Base-by-base conservation (phyloP, 2,329 filamentous ascomycete genomes). In the Exophiala viscosa region DNA sequence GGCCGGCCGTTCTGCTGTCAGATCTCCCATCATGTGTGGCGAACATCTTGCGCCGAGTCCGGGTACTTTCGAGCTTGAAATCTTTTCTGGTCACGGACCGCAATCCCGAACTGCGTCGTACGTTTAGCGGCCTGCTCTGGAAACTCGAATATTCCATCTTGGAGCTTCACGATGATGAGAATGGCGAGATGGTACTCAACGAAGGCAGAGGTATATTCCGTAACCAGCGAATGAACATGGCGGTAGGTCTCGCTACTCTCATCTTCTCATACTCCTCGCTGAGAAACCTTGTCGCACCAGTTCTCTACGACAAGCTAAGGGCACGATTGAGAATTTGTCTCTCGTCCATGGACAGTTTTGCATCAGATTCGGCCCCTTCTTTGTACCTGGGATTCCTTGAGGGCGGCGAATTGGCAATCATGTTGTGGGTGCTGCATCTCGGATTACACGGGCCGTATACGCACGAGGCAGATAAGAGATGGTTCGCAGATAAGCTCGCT, bases 391-490 rank as follows among this genome's bases (percentile, higher is more conserved):
- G 23, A 8, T 14, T 38, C 10, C 18, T 47, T 5, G 15, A 14
- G 4, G 20, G 41, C n/a, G 32, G 14, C 35, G 48, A 34, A 17
- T 15, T 48, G 5, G 39, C 55, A 5, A 9, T 55, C 14, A 15
- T 58, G 28, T 38, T 54, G 18, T 58, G 55, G 55, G 38, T 54
- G 7, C 32, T 58, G n/a, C 45, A 47, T 33, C n/a, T 58, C 5
- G 55, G 55, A 11, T 50, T 52, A 45, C 48, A 40, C 10, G 48
- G 45, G 2, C 52, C 49, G n/a, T 33, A 38, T 14, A 43, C 31
- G 14, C n/a, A 49, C 3, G 15, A 18, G 5, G 15, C 46, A n/a
- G 20, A 38, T 17, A 48, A 40, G 14, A 17, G 14, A 14, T 56
- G 49, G 50, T 56, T 53, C 36, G 38, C 41, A 6, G 20, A 31